These are phyloP conservation scores for Phoma sp. DNA, from an alignment of 2,329 filamentous ascomycete species.

Conservation along the genomic window DNA sequence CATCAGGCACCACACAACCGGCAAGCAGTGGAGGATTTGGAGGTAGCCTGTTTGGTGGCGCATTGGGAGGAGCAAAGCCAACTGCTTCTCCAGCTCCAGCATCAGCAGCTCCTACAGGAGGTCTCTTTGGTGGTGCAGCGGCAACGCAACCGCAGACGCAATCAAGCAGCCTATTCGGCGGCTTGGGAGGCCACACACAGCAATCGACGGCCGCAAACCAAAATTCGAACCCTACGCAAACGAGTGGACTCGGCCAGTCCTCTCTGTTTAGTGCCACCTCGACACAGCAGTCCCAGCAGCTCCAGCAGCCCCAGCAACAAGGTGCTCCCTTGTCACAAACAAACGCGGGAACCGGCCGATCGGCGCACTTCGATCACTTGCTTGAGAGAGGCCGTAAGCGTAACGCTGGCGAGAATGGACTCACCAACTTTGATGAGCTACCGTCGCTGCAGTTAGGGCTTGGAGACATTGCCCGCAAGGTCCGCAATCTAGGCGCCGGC, in stretches of 20 bases:
- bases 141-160: conserved; percentile 33
- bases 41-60: conserved; percentile 42
- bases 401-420: conserved; percentile 68
- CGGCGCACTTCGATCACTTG: conserved; percentile 69
- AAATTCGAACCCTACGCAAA: conserved; percentile 37
- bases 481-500: conserved; percentile 77
- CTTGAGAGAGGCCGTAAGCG: conserved; percentile 71
- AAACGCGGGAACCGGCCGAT: conserved; percentile 49
- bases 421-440: conserved; percentile 71
- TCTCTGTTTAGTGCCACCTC: conserved; percentile 36
- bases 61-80: conserved; percentile 47
- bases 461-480: conserved; percentile 80
- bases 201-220: conserved; percentile 32
- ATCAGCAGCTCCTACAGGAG: conserved; percentile 26
- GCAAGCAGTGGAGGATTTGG: conserved; percentile 37
- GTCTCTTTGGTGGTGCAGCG: conserved; percentile 32
- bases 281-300: conserved; percentile 37
- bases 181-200: conserved; percentile 29
- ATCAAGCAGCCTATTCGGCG: conserved; percentile 33
- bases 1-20: conserved; percentile 35
- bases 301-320: conserved; percentile 29
- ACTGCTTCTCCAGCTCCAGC: conserved; percentile 26
- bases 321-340: conserved; percentile 44
- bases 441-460: conserved; percentile 90
- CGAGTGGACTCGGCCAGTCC: conserved; percentile 32